Conservation (phyloP, 179 eudicot species). For the Corrigiola litoralis region DNA sequence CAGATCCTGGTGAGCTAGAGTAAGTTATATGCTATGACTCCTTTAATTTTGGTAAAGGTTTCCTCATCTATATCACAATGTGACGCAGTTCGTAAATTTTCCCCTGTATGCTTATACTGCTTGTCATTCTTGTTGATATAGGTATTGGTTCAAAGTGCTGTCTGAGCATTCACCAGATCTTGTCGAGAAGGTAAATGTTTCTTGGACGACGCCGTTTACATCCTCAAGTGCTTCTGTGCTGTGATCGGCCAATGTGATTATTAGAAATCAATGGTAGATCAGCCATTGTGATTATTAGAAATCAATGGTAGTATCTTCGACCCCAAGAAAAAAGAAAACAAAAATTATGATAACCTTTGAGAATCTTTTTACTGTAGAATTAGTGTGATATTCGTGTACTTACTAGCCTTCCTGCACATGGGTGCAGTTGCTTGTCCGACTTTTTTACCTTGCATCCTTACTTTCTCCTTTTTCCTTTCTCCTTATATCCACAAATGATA, state of each 20-base stretch:
- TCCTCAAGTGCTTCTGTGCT: not conserved
- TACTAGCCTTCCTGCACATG: too few species aligned
- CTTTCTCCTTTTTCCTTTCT: not conserved
- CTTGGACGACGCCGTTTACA: not conserved
- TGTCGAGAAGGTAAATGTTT: constrained; percentile 76
- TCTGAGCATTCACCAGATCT: constrained; percentile 90
- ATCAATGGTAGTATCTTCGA: not conserved
- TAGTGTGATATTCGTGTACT: too few species aligned
- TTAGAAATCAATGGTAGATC: not conserved
- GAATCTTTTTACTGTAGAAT: too few species aligned
- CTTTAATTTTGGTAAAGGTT: not conserved
- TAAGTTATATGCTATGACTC: constrained; percentile 29
- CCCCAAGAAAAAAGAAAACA: too few species aligned
- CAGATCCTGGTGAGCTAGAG: constrained; percentile 86
- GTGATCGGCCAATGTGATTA: not conserved
- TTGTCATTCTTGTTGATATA: constrained; percentile 18
- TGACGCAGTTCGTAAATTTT: not conserved
- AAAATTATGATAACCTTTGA: too few species aligned
- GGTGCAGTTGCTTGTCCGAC: too few species aligned
- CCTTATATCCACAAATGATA: not conserved
- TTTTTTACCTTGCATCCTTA: too few species aligned
- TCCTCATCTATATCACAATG: not conserved
- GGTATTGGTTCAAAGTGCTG: constrained; percentile 92
- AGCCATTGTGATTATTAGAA: not conserved
- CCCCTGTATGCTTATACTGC: not conserved